phyloP scores from a whole-genome alignment of 2,329 filamentous ascomycete species.

The Ophiognomonia clavigignenti-juglandacearum region DNA sequence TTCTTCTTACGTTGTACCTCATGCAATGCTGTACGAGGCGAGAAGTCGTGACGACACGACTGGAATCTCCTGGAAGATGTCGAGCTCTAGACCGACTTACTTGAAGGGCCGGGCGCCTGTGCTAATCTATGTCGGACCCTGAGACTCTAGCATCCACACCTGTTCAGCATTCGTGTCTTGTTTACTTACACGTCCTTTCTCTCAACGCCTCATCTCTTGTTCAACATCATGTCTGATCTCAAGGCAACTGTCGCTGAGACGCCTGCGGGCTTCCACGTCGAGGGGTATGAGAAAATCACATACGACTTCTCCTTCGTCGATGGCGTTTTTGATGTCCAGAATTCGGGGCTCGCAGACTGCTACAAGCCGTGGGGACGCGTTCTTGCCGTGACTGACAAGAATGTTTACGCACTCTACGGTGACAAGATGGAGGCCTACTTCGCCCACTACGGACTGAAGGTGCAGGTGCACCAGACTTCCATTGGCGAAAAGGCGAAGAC shows the following conservation, averaged over 20 bases:
- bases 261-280: slow-evolving; percentile 61
- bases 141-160: neutral
- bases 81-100: neutral
- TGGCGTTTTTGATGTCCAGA: slow-evolving; percentile 57
- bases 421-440: slow-evolving; percentile 63
- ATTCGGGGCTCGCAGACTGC: slow-evolving; percentile 58
- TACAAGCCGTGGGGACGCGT: slow-evolving; percentile 62
- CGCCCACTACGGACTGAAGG: slow-evolving; percentile 54
- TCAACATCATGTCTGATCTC: slow-evolving; percentile 60
- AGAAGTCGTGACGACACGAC: slow-evolving; percentile 15
- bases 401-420: slow-evolving; percentile 66
- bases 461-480: slow-evolving; percentile 67
- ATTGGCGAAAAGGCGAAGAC: slow-evolving; percentile 74
- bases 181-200: neutral
- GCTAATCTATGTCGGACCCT: too few species aligned
- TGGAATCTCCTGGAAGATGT: neutral
- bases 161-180: neutral
- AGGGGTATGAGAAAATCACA: slow-evolving; percentile 71
- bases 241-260: slow-evolving; percentile 62
- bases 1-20: slow-evolving; percentile 1
- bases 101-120: too few species aligned
- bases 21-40: neutral
- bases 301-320: slow-evolving; percentile 73
- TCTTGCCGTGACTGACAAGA: slow-evolving; percentile 65
- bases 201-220: neutral